Evolutionary conservation across 768 basidiomycete species (phyloP), one percentile per base, ranked within the genome.

Genomic region (Xerocomellus dryophilus): DNA sequence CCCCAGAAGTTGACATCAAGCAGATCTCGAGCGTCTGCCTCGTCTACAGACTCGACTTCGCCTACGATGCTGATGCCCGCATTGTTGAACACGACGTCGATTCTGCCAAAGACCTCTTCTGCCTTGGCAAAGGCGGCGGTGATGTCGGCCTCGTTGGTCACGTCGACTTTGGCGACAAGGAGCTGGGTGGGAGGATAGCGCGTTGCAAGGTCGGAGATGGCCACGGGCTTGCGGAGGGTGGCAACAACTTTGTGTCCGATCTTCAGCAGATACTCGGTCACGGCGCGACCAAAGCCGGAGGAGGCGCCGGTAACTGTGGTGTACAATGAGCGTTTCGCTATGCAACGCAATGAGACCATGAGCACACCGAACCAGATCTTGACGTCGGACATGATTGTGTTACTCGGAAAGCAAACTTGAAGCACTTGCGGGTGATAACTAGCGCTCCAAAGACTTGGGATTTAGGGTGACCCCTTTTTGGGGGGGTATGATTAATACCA

Each of bases 1-100:
- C 74, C 72, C 71, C 71, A 74, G 47, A 75, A 74, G 41, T 64
- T 66, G 49, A 70, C 66, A 4, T 76, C 74, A 40, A 78, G 74
- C 54, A 70, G n/a, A 12, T 50, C 53, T 7, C 72, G 66, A 5
- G 73, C 73, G 0, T 63, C 60, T 2, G 60, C 55, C 7, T 72
- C 71, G 15, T 62, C 59, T 12, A 65, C 47, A 9, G 55, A 66
- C 60, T 77, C 78, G n/a, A 74, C 51, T 54, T 78, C 75, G 0
- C 64, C 67, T 2, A 64, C 23, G n/a, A 47, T 53, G 61, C 7
- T 59, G 47, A 43, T 35, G 11, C 70, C 75, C 1, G 73, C 72
- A 41, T 73, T 74, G 61, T 67, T 73, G 57, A 71, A 70, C 18
- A 74, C 73, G 45, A 74, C 67, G 34, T 76, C 73, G 18, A 74